Evolutionary conservation across 805 yeast genomes (phyloP).

Genomic region (Danielia oregonensis): DNA sequence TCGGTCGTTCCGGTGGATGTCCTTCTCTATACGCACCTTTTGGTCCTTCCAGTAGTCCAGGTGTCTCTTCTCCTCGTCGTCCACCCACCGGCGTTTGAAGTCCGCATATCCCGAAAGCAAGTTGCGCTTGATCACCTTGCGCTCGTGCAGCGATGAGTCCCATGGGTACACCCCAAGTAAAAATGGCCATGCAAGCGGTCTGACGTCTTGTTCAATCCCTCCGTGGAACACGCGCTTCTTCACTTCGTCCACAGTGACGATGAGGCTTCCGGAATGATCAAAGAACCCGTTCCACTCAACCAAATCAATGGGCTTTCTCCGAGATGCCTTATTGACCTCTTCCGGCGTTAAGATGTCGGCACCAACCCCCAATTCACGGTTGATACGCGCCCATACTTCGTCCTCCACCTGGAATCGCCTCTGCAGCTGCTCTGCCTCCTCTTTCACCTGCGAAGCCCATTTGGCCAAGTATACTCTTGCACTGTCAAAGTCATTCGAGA

Average conservation of each 20-base stretch:
- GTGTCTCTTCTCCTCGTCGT: slow-evolving; percentile 46
- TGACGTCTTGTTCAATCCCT: slow-evolving; percentile 57
- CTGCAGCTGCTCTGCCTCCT: slow-evolving; percentile 71
- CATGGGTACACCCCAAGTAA: slow-evolving; percentile 82
- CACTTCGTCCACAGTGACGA: slow-evolving; percentile 72
- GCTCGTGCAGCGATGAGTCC: slow-evolving; percentile 72
- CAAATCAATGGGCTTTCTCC: slow-evolving; percentile 62
- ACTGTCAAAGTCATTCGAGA: slow-evolving; percentile 88
- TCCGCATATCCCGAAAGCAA: slow-evolving; percentile 58
- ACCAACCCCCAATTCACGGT: slow-evolving; percentile 52
- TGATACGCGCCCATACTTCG: slow-evolving; percentile 54
- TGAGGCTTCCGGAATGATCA: slow-evolving; percentile 71
- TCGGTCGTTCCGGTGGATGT: slow-evolving; percentile 88
- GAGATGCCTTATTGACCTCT: slow-evolving; percentile 57
- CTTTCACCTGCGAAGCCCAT: slow-evolving; percentile 94
- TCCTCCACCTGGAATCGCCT: slow-evolving; percentile 51
- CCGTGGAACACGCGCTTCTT: slow-evolving; percentile 87
- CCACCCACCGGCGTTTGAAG: slow-evolving; percentile 68
- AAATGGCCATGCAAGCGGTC: slow-evolving; percentile 84
- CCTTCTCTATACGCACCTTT: slow-evolving; percentile 85
- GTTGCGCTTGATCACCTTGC: slow-evolving; percentile 54
- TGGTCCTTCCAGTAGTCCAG: slow-evolving; percentile 85
- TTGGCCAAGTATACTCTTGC: slow-evolving; percentile 90
- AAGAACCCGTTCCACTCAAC: slow-evolving; percentile 85
- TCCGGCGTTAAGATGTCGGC: slow-evolving; percentile 49